Base-by-base conservation (phyloP, 345 rosid species). In the Hypericum perforatum region DNA sequence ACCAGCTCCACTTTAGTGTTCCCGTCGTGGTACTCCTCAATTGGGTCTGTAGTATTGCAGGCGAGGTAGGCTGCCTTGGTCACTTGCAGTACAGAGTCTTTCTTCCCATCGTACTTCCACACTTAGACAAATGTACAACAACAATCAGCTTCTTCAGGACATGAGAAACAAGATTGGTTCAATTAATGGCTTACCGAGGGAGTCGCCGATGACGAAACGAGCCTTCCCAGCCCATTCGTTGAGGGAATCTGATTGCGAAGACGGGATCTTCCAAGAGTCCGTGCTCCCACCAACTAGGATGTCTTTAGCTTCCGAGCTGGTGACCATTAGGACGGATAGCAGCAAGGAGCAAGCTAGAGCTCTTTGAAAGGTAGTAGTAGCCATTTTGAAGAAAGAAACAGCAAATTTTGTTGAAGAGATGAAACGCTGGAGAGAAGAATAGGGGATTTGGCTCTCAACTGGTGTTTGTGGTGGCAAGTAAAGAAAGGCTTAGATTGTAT, bases 1-100 rank as follows among this genome's bases (percentile, higher is more conserved):
- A 74, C 78, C 2, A 92, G 70, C 68, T 65, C 59, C 69, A 88
- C 86, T 54, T 77, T 87, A 37, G 85, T 78, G 59, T 72, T 71
- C 14, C 90, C 95, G 15, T 80, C 89, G 12, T 77, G 79, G 83
- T 78, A 74, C 62, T 68, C 77, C 49, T 58, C 72, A 15, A 85
- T 60, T 7, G 95, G 88, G 54, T 53, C 67, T 12, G 81, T 58
- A 6, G 71, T 74, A 60, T 77, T 81, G 76, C 96, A 88, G 77
- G 53, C 70, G 9, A 61, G 58, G 53, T 88, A 88, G 39, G 66
- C 86, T 39, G 76, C 83, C 58, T 64, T 63, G 0, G 69, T 78
- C 70, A 91, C 98, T 72, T 78, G 65, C 71, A 87, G 41, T 46
- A 87, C 89, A 0, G 95, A 87, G 66, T 92, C 95, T 39, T 76